Conservation (phyloP, 257 asterid species). For the Petunia axillaris region DNA sequence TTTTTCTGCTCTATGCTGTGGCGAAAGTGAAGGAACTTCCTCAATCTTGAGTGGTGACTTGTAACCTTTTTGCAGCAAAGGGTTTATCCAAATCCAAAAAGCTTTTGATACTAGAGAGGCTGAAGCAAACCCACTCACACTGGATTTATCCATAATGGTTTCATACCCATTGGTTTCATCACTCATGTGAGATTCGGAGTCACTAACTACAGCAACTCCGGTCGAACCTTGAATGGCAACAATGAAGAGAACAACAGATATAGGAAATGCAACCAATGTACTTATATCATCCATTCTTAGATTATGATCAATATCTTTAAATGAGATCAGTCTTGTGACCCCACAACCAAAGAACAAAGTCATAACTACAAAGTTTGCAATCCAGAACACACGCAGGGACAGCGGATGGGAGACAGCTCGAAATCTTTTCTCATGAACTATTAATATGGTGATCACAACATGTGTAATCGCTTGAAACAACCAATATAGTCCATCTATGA, state of each 20-base stretch:
- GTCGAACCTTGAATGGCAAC: conserved; percentile 67
- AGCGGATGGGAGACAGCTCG: conserved; percentile 59
- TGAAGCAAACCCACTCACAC: conserved; percentile 65
- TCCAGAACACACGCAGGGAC: conserved; percentile 71
- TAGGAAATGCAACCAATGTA: conserved; percentile 44
- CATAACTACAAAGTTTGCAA: conserved; percentile 44
- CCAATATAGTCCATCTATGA: conserved; percentile 66
- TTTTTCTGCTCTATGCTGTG: conserved; percentile 69
- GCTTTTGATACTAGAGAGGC: conserved; percentile 73
- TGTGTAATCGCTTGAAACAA: conserved; percentile 59
- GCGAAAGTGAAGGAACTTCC: conserved; percentile 81
- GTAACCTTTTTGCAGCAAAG: conserved; percentile 71
- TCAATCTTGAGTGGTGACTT: conserved; percentile 63
- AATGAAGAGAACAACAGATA: conserved; percentile 49
- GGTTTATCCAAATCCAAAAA: conserved; percentile 93
- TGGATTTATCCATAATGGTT: conserved; percentile 48
- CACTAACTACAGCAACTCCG: conserved; percentile 45
- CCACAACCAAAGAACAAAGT: conserved; percentile 58
- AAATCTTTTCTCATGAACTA: conserved; percentile 71
- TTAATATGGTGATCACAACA: conserved; percentile 44
- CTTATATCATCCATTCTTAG: conserved; percentile 63
- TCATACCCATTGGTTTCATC: conserved; percentile 38
- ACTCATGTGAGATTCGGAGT: conserved; percentile 40
- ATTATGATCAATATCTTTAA: conserved; percentile 41
- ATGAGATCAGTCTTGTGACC: conserved; percentile 46